Percentiles rank a stretch among this genome's conserved stretches.
phyloP scores from a whole-genome alignment of 768 basidiomycete species.

The Leccinum uliginosum region DNA sequence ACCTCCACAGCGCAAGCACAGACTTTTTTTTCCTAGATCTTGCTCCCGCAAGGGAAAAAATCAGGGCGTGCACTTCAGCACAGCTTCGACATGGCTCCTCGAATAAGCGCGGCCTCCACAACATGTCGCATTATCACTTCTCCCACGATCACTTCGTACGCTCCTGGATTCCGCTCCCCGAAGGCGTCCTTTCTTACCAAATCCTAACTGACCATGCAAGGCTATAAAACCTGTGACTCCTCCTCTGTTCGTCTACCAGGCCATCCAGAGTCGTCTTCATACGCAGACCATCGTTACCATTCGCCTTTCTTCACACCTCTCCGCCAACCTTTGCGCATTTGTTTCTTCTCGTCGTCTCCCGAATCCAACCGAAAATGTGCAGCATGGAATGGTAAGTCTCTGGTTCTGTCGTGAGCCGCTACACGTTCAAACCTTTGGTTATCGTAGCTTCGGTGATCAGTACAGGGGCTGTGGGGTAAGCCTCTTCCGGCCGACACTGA shows the following conservation, averaged over 20 bases:
- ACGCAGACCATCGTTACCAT: not conserved
- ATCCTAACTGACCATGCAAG: constrained; percentile 18
- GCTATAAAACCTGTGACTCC: constrained; percentile 26
- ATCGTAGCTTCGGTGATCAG: constrained; percentile 36
- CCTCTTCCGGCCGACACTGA: not conserved
- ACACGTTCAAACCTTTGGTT: constrained; percentile 9
- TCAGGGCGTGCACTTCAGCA: constrained; percentile 24
- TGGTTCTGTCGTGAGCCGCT: not conserved
- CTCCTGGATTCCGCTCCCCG: constrained; percentile 27
- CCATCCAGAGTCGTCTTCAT: not conserved
- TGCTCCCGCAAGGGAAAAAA: constrained; percentile 22
- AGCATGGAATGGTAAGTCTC: constrained; percentile 50
- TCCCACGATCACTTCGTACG: constrained; percentile 34
- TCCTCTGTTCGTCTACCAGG: constrained; percentile 1
- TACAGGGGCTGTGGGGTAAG: constrained; percentile 41
- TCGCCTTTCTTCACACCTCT: not conserved
- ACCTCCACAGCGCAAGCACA: constrained; percentile 15
- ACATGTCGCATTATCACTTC: constrained; percentile 13
- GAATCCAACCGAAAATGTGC: constrained; percentile 41
- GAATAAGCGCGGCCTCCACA: constrained; percentile 3
- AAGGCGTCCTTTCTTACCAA: constrained; percentile 29
- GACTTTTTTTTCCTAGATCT: constrained; percentile 16
- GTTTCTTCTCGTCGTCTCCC: not conserved
- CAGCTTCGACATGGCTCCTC: constrained; percentile 19
- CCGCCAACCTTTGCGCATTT: not conserved